phyloP scores from a whole-genome alignment of 2,329 filamentous ascomycete genomes.

The Exophiala calicioides region DNA sequence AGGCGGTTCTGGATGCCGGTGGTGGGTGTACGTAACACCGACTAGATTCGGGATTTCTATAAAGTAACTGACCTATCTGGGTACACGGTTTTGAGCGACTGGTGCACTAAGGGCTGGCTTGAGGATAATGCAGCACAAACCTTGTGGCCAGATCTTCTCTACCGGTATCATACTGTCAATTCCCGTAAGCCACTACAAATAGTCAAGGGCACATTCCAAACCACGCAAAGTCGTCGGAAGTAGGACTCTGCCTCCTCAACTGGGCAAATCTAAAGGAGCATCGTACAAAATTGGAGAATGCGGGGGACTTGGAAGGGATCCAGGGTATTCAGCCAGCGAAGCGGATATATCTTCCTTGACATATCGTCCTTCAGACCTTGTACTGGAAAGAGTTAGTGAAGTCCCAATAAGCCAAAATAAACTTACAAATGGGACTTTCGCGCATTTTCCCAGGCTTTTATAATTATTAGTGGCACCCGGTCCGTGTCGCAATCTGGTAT shows the following conservation, averaged over 20 bases:
- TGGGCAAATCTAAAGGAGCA: conserved; percentile 1
- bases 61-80: neutral
- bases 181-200: conserved; percentile 1
- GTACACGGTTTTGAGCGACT: conserved; percentile 8
- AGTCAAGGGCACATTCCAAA: conserved; percentile 4
- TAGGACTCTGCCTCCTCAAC: neutral
- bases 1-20: conserved; percentile 21
- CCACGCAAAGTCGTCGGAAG: too few relatives aligned
- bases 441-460: conserved; percentile 13
- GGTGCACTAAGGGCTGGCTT: conserved; percentile 4
- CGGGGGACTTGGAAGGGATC: neutral
- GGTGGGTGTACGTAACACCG: conserved; percentile 8
- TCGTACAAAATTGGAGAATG: conserved; percentile 1
- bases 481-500: conserved; percentile 3
- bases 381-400: conserved; percentile 1
- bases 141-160: conserved; percentile 7
- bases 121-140: conserved; percentile 2
- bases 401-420: neutral
- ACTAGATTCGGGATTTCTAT: neutral
- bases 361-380: conserved; percentile 5
- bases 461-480: conserved; percentile 5
- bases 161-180: too few relatives aligned
- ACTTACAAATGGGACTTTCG: conserved; percentile 9
- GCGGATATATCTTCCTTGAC: conserved; percentile 4
- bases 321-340: neutral